Evolutionary conservation across 1,284 basidiomycete genomes (phyloP).

Genomic region (Tilletia setariae): DNA sequence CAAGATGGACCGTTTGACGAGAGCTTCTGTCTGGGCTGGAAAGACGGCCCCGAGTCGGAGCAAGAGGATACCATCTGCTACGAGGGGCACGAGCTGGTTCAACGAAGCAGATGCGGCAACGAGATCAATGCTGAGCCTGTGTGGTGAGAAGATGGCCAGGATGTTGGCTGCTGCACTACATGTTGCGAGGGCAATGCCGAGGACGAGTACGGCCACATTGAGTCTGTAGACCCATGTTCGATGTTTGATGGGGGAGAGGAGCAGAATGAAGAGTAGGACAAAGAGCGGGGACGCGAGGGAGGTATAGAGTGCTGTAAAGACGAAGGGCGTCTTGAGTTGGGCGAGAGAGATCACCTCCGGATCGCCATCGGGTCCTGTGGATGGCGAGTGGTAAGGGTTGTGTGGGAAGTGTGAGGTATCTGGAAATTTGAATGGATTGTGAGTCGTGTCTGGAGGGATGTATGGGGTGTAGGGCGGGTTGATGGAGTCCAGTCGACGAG

Average conservation of each 20-base stretch:
- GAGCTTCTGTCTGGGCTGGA: background rate
- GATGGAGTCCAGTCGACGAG: too few species aligned
- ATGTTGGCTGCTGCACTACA: background rate
- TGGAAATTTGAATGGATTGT: background rate
- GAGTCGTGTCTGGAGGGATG: too few species aligned
- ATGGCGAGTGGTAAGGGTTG: too few species aligned
- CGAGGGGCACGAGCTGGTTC: background rate
- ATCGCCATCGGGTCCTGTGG: background rate
- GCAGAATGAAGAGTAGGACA: background rate
- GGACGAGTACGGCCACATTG: background rate
- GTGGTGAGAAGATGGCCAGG: background rate
- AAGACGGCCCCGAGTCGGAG: background rate
- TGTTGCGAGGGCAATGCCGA: background rate
- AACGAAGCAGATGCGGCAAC: background rate
- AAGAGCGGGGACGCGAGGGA: background rate
- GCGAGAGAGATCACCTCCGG: background rate
- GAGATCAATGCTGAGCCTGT: background rate
- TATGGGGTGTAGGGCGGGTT: too few species aligned
- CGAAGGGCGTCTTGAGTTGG: background rate
- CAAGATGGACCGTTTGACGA: background rate
- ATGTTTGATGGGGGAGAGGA: background rate
- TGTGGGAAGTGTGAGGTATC: background rate
- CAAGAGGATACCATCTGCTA: background rate
- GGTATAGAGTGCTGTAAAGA: background rate
- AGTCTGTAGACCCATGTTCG: background rate